Evolutionary conservation across 2,329 filamentous ascomycete genomes (phyloP).

Genomic region (Ramularia collo-cygni): DNA sequence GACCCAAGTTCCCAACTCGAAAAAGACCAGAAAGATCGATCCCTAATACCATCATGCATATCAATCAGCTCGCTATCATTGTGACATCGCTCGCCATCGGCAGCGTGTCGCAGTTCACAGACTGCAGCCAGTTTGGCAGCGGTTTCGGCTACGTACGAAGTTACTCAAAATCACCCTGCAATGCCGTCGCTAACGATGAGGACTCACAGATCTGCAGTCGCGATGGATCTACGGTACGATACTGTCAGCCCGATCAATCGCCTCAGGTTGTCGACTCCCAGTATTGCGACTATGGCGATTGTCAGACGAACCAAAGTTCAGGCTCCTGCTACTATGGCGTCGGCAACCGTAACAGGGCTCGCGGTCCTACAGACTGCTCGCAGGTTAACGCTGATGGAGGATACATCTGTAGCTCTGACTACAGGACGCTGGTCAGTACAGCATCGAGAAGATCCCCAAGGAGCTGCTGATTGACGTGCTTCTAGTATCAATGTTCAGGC

Average conservation of each 20-base stretch:
- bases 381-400: constrained; percentile 5
- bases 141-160: constrained; percentile 6
- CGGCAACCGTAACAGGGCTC: constrained; percentile 1
- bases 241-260: constrained; percentile 4
- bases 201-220: constrained; percentile 4
- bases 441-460: not conserved
- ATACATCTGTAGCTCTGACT: constrained; percentile 8
- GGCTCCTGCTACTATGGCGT: constrained; percentile 5
- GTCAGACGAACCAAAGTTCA: constrained; percentile 1
- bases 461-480: not conserved
- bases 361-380: constrained; percentile 7
- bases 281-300: constrained; percentile 6
- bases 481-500: constrained; percentile 6
- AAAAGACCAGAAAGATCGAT: no score
- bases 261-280: constrained; percentile 2
- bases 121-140: constrained; percentile 4
- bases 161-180: no score
- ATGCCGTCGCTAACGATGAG: no score
- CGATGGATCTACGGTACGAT: constrained; percentile 3
- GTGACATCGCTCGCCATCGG: constrained; percentile 3
- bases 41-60: no score
- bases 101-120: constrained; percentile 2
- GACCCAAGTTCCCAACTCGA: no score
- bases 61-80: not conserved
- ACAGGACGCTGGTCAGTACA: constrained; percentile 7